Evolutionary conservation across 1,284 basidiomycete species (phyloP).

Genomic region (Apiotrichum gamsii): DNA sequence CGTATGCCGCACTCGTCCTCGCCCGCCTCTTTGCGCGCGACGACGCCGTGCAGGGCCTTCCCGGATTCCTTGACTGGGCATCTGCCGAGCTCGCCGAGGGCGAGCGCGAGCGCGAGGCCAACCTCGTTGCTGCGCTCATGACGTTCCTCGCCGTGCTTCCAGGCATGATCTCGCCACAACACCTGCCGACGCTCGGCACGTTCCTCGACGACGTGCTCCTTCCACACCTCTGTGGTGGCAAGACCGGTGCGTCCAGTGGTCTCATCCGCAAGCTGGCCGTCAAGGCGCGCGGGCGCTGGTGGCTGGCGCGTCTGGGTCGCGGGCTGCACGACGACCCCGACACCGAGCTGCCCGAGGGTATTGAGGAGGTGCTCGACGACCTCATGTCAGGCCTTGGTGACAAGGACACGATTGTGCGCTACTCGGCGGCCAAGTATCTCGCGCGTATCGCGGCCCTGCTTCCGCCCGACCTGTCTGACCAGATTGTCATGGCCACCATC

Average conservation of each 20-base stretch:
- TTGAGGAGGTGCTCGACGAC: slow-evolving; percentile 69
- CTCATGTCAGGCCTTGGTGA: slow-evolving; percentile 74
- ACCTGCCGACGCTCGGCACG: slow-evolving; percentile 31
- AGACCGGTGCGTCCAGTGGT: slow-evolving; percentile 35
- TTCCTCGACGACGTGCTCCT: slow-evolving; percentile 32
- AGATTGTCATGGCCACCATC: slow-evolving; percentile 75
- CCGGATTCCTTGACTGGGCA: slow-evolving; percentile 37
- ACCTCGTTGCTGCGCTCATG: slow-evolving; percentile 32
- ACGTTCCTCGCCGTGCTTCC: slow-evolving; percentile 39
- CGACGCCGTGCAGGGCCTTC: slow-evolving; percentile 33
- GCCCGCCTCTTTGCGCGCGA: slow-evolving; percentile 42
- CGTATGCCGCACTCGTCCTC: slow-evolving; percentile 41
- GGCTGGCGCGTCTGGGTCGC: slow-evolving; percentile 33
- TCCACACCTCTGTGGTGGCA: slow-evolving; percentile 35
- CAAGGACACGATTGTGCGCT: slow-evolving; percentile 92
- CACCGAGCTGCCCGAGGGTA: slow-evolving; percentile 69
- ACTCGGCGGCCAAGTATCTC: slow-evolving; percentile 88
- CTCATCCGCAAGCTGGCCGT: slow-evolving; percentile 42
- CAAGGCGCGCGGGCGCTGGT: slow-evolving; percentile 45
- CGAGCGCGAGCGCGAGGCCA: slow-evolving; percentile 35
- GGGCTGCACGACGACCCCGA: slow-evolving; percentile 45
- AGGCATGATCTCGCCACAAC: slow-evolving; percentile 23
- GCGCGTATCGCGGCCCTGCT: slow-evolving; percentile 78
- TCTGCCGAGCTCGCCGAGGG: slow-evolving; percentile 29
- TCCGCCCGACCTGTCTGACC: slow-evolving; percentile 64